Conservation (phyloP, 768 basidiomycete species). For the Zangia roseola region DNA sequence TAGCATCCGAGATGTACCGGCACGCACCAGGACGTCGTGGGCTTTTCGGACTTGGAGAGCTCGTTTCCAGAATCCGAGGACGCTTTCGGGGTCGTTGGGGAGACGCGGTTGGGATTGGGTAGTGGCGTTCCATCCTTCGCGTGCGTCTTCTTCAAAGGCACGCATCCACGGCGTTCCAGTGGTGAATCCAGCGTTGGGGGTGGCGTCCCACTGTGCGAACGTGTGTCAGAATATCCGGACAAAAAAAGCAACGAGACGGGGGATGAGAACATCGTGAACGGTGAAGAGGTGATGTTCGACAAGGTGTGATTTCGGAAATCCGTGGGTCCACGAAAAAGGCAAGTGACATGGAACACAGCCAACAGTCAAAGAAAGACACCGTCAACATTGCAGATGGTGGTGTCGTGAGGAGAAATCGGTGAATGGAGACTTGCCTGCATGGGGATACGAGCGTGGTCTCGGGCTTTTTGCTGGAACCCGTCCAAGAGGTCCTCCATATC, state of each 20-base stretch:
- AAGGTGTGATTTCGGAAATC: too few relatives aligned
- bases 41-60: conserved; percentile 53
- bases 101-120: conserved; percentile 1
- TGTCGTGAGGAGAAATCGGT: background rate
- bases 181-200: conserved; percentile 61
- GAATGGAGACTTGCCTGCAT: conserved; percentile 50
- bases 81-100: conserved; percentile 27
- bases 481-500: conserved; percentile 65
- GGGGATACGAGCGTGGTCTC: conserved; percentile 70
- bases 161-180: conserved; percentile 72
- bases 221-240: background rate
- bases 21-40: conserved; percentile 50
- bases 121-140: conserved; percentile 50
- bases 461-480: conserved; percentile 56
- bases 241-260: background rate
- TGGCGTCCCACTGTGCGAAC: conserved; percentile 51
- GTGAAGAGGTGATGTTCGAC: background rate
- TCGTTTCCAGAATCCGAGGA: conserved; percentile 59
- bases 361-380: too few relatives aligned
- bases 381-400: too few relatives aligned
- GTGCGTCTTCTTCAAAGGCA: conserved; percentile 61
- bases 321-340: too few relatives aligned
- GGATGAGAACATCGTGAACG: background rate
- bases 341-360: too few relatives aligned
- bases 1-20: too few relatives aligned